Evolutionary conservation across 176 grass and related monocot species (phyloP), one percentile per base, ranked within the genome.

Genomic region (Oryza longistaminata): DNA sequence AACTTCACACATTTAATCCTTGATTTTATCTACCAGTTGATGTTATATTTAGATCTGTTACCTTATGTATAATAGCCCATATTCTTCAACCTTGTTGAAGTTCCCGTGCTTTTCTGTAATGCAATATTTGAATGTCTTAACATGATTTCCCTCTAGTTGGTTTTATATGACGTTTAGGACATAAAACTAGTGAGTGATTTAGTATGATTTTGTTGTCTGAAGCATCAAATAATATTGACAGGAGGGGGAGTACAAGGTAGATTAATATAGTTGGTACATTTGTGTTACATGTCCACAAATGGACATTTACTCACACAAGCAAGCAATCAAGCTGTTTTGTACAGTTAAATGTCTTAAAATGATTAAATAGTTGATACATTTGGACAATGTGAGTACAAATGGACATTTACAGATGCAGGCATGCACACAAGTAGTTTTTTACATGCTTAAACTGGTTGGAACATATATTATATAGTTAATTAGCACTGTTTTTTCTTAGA

Each of bases 21-120:
- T 82, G 22, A 62, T 44, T 60, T 71, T 43, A 31, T 44, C 68
- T 46, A 72, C n/a, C 52, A 27, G 29, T 64, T 50, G 80, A 82
- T 82, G 2, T 71, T 73, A 62, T 62, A 58, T 43, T 72, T 53
- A 70, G 16, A n/a, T 70, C 37, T 40, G 68, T 10, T 70, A 8
- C 33, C 33, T 42, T 42, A 70, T 22, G 68, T 70, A n/a, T 64
- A 73, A 60, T 8, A 42, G 14, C 24, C 2, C 11, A 15, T 29
- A n/a, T 64, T 42, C 40, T 82, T 24, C 25, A 61, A 43, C 0
- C 80, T 17, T 40, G 31, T 70, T 8, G 9, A 39, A 72, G 39
- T 73, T 64, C 22, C 24, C 14, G 55, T 22, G 16, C 25, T 42
- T 58, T 58, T 27, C 33, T 79, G 60, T 33, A 44, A 37, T 82